phyloP scores from a whole-genome alignment of 371 early-diverging fungal genomes.

The Chytridiales sp. region DNA sequence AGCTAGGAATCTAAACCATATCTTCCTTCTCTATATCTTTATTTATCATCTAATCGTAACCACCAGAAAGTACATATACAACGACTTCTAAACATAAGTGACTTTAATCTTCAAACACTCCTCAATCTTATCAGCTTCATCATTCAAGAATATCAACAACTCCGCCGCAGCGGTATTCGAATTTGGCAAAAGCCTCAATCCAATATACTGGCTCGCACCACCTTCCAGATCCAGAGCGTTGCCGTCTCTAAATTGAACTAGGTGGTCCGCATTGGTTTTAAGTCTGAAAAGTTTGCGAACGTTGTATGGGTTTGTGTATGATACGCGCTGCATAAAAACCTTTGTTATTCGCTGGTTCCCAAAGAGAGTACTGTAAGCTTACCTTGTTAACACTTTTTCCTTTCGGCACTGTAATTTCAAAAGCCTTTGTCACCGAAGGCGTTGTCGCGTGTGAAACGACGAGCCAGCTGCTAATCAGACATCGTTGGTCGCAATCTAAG shows the following conservation, averaged over 20 bases:
- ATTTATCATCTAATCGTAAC: no score
- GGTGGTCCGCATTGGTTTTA: slow-evolving; percentile 40
- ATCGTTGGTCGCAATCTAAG: slow-evolving; percentile 31
- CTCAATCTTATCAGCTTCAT: slow-evolving; percentile 48
- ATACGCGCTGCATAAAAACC: slow-evolving; percentile 37
- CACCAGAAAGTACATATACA: no score
- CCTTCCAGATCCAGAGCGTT: slow-evolving; percentile 36
- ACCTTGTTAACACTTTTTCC: slow-evolving; percentile 48
- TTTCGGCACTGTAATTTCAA: slow-evolving; percentile 43
- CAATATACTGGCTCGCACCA: slow-evolving; percentile 47
- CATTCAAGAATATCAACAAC: slow-evolving; percentile 48
- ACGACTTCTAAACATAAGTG: slow-evolving; percentile 22
- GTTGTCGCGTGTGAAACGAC: slow-evolving; percentile 39
- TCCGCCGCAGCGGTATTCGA: slow-evolving; percentile 2
- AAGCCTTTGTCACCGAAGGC: slow-evolving; percentile 51
- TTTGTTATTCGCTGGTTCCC: background rate
- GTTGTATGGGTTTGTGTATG: slow-evolving; percentile 53
- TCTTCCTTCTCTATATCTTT: no score
- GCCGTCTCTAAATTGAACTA: slow-evolving; percentile 45
- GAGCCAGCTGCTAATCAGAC: slow-evolving; percentile 46
- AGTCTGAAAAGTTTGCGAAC: slow-evolving; percentile 39
- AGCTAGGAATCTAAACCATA: no score
- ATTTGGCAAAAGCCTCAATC: slow-evolving; percentile 40
- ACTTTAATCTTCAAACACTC: slow-evolving; percentile 48
- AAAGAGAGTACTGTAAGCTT: slow-evolving; percentile 6